phyloP scores from a whole-genome alignment of 2,329 filamentous ascomycete species.

The Teratosphaeria epicoccoides region DNA sequence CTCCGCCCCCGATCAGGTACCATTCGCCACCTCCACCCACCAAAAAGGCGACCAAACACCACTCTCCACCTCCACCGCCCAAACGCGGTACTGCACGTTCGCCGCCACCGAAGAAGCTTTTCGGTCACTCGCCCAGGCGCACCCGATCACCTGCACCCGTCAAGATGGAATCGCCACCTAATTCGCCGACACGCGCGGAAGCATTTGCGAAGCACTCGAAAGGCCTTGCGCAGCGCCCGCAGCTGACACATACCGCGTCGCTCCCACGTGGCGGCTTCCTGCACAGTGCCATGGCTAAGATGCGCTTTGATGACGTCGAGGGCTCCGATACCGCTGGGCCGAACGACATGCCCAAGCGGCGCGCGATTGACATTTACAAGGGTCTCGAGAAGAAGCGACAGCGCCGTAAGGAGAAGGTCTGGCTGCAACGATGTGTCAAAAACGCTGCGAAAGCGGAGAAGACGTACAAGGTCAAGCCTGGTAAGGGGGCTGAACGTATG shows the following conservation, averaged over 20 bases:
- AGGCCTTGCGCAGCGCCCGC: conserved; percentile 50
- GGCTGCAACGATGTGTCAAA: conserved; percentile 79
- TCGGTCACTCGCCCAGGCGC: conserved; percentile 61
- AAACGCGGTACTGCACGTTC: conserved; percentile 13
- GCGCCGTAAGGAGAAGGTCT: conserved; percentile 83
- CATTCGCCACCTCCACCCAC: conserved; percentile 21
- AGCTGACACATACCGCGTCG: conserved; percentile 70
- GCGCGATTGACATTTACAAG: conserved; percentile 94
- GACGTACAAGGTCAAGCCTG: conserved; percentile 61
- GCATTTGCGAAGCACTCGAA: conserved; percentile 37
- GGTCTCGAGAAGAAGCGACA: conserved; percentile 90
- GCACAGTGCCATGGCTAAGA: conserved; percentile 23
- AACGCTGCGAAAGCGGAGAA: conserved; percentile 53
- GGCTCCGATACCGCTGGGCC: conserved; percentile 21
- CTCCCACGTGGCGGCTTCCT: conserved; percentile 64
- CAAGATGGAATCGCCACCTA: conserved; percentile 55
- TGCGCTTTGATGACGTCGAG: conserved; percentile 29
- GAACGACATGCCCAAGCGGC: conserved; percentile 50
- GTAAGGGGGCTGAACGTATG: conserved; percentile 89
- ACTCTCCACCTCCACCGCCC: conserved; percentile 19
- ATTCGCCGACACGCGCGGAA: conserved; percentile 37
- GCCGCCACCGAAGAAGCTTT: conserved; percentile 43
- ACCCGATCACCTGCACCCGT: conserved; percentile 34
- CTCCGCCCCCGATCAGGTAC: conserved; percentile 29
- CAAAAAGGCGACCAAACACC: conserved; percentile 41